Evolutionary conservation across 2,329 filamentous ascomycete genomes (phyloP).

Genomic region (Calonectria leucothoes): DNA sequence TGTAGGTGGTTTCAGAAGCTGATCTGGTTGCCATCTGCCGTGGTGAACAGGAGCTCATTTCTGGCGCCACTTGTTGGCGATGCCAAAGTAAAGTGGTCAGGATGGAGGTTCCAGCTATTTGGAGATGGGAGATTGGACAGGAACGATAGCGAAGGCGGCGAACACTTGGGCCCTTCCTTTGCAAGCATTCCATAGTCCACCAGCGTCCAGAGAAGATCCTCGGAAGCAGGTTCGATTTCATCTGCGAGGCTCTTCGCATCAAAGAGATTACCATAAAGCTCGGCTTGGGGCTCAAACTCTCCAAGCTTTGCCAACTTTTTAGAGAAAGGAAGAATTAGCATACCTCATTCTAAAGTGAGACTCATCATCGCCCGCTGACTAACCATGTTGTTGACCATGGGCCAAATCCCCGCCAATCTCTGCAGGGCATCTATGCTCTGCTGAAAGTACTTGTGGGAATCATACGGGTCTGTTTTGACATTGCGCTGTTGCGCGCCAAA

Average conservation of each 20-base stretch:
- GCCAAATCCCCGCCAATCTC: slow-evolving; percentile 17
- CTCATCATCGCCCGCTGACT: not conserved
- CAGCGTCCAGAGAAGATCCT: slow-evolving; percentile 24
- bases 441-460: slow-evolving; percentile 15
- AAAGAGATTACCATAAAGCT: slow-evolving; percentile 6
- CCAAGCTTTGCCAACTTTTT: slow-evolving; percentile 4
- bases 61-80: not conserved
- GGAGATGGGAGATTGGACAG: slow-evolving; percentile 20
- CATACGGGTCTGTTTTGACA: slow-evolving; percentile 13
- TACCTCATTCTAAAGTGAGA: too few relatives aligned
- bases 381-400: slow-evolving; percentile 25
- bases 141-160: not conserved
- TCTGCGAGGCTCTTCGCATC: slow-evolving; percentile 15
- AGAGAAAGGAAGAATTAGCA: not conserved
- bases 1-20: not conserved
- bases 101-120: slow-evolving; percentile 9
- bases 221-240: slow-evolving; percentile 10
- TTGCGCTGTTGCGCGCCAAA: slow-evolving; percentile 14
- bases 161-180: slow-evolving; percentile 10
- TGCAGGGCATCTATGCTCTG: slow-evolving; percentile 6
- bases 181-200: slow-evolving; percentile 25
- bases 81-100: not conserved
- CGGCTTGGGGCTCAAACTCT: not conserved
- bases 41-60: not conserved
- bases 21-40: not conserved